A percentile compares a stretch with the other conserved stretches of the same genome.
These are phyloP conservation scores for Mycena citricolor DNA, from an alignment of 1,284 basidiomycete species.

Conservation along the genomic window DNA sequence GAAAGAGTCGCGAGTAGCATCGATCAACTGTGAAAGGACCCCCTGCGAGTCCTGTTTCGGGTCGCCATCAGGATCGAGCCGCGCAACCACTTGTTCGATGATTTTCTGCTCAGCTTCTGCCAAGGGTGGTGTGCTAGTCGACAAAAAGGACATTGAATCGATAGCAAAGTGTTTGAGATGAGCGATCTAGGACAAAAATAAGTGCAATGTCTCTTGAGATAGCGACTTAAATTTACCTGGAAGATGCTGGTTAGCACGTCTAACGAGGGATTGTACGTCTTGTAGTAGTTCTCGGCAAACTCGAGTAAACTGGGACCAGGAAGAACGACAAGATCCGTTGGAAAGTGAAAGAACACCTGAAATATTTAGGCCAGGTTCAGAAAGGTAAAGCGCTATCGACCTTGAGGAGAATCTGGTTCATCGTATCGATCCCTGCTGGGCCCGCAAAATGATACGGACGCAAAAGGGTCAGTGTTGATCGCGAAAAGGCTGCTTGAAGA, in stretches of 20 bases:
- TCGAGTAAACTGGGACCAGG: conserved; percentile 57
- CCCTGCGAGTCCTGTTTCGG: no score
- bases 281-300: conserved; percentile 55
- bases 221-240: conserved; percentile 44
- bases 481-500: conserved; percentile 56
- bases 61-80: neutral
- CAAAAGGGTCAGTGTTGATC: conserved; percentile 56
- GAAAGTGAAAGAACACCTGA: conserved; percentile 64
- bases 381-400: conserved; percentile 31
- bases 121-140: conserved; percentile 29
- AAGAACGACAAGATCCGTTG: conserved; percentile 59
- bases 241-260: conserved; percentile 57
- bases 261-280: conserved; percentile 52
- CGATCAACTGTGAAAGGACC: conserved; percentile 13
- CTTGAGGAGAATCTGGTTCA: conserved; percentile 52
- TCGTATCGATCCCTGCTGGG: conserved; percentile 44
- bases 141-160: conserved; percentile 53
- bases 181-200: conserved; percentile 42
- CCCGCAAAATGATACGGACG: conserved; percentile 49
- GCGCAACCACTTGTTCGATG: neutral
- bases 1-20: conserved; percentile 11
- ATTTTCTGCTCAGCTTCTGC: no score
- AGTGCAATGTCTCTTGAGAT: neutral
- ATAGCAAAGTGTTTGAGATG: conserved; percentile 65
- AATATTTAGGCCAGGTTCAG: neutral